Conservation (phyloP, 257 asterid genomes). For the Catharanthus roseus region DNA sequence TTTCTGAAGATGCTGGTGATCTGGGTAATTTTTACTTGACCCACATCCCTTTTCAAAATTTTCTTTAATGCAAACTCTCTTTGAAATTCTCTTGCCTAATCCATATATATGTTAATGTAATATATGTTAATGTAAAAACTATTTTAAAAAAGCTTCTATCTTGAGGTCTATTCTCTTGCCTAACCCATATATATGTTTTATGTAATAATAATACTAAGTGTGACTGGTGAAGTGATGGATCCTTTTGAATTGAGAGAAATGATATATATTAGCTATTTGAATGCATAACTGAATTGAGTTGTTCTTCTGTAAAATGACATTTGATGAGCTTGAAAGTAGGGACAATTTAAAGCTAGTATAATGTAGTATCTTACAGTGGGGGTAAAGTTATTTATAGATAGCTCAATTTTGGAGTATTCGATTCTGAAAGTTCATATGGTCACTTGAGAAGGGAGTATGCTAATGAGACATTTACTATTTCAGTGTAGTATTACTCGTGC, state of each 20-base stretch:
- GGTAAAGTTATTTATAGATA: background rate
- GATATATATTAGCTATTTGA: background rate
- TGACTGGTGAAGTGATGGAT: background rate
- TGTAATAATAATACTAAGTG: background rate
- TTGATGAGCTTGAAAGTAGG: background rate
- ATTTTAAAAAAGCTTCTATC: background rate
- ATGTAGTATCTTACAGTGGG: background rate
- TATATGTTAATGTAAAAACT: background rate
- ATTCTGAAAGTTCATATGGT: background rate
- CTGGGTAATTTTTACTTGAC: constrained; percentile 38
- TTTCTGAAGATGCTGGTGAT: constrained; percentile 96
- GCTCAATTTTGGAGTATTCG: background rate
- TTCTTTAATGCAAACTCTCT: background rate
- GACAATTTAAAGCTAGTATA: background rate
- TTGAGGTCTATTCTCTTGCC: too few relatives aligned
- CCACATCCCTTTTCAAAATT: background rate
- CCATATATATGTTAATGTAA: background rate
- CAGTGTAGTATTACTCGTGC: background rate
- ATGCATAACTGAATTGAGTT: background rate
- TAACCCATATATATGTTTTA: too few relatives aligned
- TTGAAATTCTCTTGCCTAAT: background rate
- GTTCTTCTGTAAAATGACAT: background rate
- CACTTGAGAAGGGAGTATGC: background rate
- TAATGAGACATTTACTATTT: background rate
- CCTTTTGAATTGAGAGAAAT: too few relatives aligned